Evolutionary conservation across 75 land plant genomes (phyloP).

Genomic region (Larix kaempferi): DNA sequence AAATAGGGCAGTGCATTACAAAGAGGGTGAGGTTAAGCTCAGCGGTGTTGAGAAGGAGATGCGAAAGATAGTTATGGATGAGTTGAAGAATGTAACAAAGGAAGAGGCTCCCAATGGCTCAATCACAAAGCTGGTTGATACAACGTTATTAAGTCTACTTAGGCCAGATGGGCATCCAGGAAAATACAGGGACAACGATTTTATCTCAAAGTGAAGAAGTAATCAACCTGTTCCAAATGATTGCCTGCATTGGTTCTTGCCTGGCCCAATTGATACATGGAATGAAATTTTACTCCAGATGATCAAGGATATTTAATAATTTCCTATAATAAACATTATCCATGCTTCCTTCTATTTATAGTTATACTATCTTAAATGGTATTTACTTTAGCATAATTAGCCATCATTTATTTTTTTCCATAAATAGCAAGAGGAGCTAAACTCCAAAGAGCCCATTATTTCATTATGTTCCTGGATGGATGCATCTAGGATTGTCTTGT

Average conservation of each 20-base stretch:
- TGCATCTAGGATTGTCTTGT: no score
- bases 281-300: constrained; percentile 61
- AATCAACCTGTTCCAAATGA: constrained; percentile 39
- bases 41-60: constrained; percentile 27
- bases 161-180: constrained; percentile 93
- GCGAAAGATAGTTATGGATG: constrained; percentile 52
- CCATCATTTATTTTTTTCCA: no score
- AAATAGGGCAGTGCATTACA: constrained; percentile 44
- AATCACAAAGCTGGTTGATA: constrained; percentile 37
- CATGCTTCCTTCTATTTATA: no score
- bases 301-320: constrained; percentile 14
- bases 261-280: constrained; percentile 89
- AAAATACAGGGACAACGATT: constrained; percentile 31
- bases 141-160: constrained; percentile 53
- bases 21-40: constrained; percentile 12
- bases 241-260: constrained; percentile 95
- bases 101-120: constrained; percentile 1
- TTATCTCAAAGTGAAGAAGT: neutral
- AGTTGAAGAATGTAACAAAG: constrained; percentile 20
- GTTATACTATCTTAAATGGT: no score
- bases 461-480: no score
- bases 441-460: no score
- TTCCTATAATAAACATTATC: no score
- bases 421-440: no score
- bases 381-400: no score